Evolutionary conservation across 2,329 filamentous ascomycete species (phyloP).

Genomic region (Fusarium tjaetaba): DNA sequence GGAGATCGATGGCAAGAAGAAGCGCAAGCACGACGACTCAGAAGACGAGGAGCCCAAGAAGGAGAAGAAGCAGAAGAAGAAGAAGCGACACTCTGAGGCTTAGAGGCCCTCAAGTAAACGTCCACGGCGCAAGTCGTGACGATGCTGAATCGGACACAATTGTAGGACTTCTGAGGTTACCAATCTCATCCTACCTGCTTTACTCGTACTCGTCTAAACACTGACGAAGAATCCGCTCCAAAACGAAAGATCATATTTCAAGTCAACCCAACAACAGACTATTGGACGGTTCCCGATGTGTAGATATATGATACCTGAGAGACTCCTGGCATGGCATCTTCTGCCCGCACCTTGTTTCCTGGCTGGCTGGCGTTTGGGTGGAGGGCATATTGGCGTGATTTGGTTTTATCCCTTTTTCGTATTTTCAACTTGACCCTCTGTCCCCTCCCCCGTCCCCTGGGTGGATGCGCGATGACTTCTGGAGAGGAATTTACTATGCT

Average conservation of each 20-base stretch:
- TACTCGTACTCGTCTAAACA: conserved; percentile 44
- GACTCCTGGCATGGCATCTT: conserved; percentile 44
- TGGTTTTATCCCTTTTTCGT: conserved; percentile 44
- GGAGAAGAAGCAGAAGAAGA: conserved; percentile 65
- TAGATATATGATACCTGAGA: conserved; percentile 51
- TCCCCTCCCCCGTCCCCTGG: conserved; percentile 17
- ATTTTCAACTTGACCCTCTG: conserved; percentile 36
- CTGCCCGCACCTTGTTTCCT: conserved; percentile 44
- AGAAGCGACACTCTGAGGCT: conserved; percentile 55
- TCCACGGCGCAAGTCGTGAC: conserved; percentile 24
- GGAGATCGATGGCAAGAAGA: conserved; percentile 57
- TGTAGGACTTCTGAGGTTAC: conserved; percentile 21
- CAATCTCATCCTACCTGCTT: conserved; percentile 33
- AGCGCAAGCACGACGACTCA: conserved; percentile 76
- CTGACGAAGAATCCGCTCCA: conserved; percentile 37
- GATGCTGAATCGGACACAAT: conserved; percentile 36
- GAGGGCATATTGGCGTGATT: conserved; percentile 49
- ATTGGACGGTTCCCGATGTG: conserved; percentile 43
- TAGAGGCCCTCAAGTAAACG: conserved; percentile 39
- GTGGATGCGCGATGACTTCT: conserved; percentile 18
- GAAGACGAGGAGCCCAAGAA: conserved; percentile 70
- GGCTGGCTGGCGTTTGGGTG: conserved; percentile 50
- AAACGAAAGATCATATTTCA: conserved; percentile 31
- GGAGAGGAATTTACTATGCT: conserved; percentile 10
- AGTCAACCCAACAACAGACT: conserved; percentile 32